Conservation (phyloP, 2,329 filamentous ascomycete species). For the Scortechinia acanthostroma region DNA sequence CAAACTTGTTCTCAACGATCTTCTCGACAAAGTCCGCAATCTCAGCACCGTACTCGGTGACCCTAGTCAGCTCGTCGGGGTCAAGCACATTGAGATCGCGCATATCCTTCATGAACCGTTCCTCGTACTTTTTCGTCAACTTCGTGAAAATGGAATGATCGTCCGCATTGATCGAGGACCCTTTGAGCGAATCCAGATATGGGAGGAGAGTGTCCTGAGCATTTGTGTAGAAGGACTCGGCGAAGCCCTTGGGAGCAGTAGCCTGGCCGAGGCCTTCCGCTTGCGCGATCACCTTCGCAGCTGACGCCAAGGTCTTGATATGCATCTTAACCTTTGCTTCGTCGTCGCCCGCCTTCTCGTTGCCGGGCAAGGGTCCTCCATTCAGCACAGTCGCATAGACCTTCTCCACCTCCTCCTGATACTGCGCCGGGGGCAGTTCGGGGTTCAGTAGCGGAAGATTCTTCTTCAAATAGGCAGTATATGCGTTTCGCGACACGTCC, state of each 20-base stretch:
- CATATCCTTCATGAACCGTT: slow-evolving; percentile 61
- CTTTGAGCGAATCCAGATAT: slow-evolving; percentile 38
- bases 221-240: not conserved
- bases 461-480: slow-evolving; percentile 2
- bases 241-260: not conserved
- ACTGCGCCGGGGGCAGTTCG: not conserved
- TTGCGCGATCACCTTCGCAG: not conserved
- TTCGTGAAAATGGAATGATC: slow-evolving; percentile 58
- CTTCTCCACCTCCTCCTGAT: not conserved
- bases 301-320: slow-evolving; percentile 26
- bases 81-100: slow-evolving; percentile 51
- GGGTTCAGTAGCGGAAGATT: slow-evolving; percentile 15
- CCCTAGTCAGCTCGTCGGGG: slow-evolving; percentile 53
- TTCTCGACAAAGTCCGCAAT: slow-evolving; percentile 58
- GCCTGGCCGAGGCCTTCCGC: not conserved
- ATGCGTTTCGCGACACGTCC: not conserved
- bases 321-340: slow-evolving; percentile 68
- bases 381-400: not conserved
- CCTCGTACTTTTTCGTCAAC: slow-evolving; percentile 55
- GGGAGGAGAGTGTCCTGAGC: slow-evolving; percentile 38
- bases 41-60: slow-evolving; percentile 58
- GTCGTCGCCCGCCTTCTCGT: slow-evolving; percentile 29
- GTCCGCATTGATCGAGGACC: slow-evolving; percentile 11
- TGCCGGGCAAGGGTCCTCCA: not conserved
- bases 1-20: slow-evolving; percentile 57